Evolutionary conservation across 768 basidiomycete species (phyloP), one percentile per base, ranked within the genome.

Genomic region (Phaffia australis): DNA sequence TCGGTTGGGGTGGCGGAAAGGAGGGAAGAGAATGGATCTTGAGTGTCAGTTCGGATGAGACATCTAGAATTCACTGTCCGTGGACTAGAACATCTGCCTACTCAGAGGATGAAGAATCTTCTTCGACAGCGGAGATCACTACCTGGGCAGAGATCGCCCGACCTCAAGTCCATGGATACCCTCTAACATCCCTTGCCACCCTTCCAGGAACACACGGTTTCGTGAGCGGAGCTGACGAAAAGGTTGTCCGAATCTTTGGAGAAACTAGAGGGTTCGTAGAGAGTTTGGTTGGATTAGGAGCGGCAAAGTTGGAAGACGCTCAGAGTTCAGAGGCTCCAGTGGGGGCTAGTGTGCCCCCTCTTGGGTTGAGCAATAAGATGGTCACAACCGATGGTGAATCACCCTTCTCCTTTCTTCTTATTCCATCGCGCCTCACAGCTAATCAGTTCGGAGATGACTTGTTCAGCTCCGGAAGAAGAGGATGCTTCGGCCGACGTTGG

Each of bases 101-200:
- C 63, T 14, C 15, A 4, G 46, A 14, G 46, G 18, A 25, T 21
- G 23, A 23, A 49, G 56, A 16, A 54, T 67, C 63, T 8, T 27
- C 48, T 3, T n/a, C 63, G 15, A 35, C n/a, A 47, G 32, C 57
- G 21, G 42, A 60, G 18, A 59, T 56, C 4, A 42, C 68, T 11
- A 68, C 68, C 19, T 76, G 73, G 73, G 74, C 76, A 60, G 95
- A 99, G 74, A 79, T 98, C 30, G 83, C 83, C 30, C 85, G 95
- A 3, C 95, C 95, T 23, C 95, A 99, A 76, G 85, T 97, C 21
- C 95, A 99, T 77, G 95, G 95, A 8, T 97, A 98, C 75, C 92
- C 97, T 73, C 78, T 98, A 48, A 79, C 93, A 21, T 86, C 85
- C 63, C 85, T 83, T 7, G 83, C 82, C 0, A 50, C 62, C 2